Base-by-base conservation (phyloP, 164 flowering plant species). In the Aristolochia californica region DNA sequence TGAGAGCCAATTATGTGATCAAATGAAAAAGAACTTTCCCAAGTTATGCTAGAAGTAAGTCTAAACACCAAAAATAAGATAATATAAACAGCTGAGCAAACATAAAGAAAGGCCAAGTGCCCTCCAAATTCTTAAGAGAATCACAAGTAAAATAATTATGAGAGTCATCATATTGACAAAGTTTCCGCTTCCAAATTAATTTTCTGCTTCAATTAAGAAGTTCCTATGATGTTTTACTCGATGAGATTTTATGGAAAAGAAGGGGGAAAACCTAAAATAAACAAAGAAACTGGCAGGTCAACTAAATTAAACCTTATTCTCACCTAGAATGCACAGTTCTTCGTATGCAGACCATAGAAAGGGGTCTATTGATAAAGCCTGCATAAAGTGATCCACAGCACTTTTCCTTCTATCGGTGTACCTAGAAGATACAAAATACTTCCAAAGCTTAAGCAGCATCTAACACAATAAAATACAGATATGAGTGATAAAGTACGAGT, bases 281-380 rank as follows among this genome's bases (percentile, higher is more conserved):
- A 58, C 26, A 47, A n/a, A n/a, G n/a, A n/a, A n/a, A n/a, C n/a
- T n/a, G n/a, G n/a, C n/a, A n/a, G n/a, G n/a, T n/a, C n/a, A n/a
- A n/a, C n/a, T n/a, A n/a, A n/a, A n/a, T n/a, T n/a, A n/a, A 18
- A 20, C 16, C 17, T 43, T 43, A 16, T 68, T n/a, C 90, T 67
- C 18, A 90, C 99, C 99, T 79, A 94, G 72, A 20, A 78, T 60
- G 66, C 97, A 94, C 5, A 94, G 79, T 66, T 94, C 99, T 71
- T 94, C 96, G 75, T 86, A 94, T 60, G 97, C 99, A 70, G 78
- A 78, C 99, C 99, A 94, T 23, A 90, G 67, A 58, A 90, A 77
- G 57, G 99, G 99, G 75, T 94, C 96, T 43, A 88, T 53, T 38
- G 80, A 79, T 56, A 94, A 75, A 48, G 99, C 97, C 76, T 78